phyloP scores from a whole-genome alignment of 2,329 filamentous ascomycete genomes.

The Cryphonectria nitschkei region DNA sequence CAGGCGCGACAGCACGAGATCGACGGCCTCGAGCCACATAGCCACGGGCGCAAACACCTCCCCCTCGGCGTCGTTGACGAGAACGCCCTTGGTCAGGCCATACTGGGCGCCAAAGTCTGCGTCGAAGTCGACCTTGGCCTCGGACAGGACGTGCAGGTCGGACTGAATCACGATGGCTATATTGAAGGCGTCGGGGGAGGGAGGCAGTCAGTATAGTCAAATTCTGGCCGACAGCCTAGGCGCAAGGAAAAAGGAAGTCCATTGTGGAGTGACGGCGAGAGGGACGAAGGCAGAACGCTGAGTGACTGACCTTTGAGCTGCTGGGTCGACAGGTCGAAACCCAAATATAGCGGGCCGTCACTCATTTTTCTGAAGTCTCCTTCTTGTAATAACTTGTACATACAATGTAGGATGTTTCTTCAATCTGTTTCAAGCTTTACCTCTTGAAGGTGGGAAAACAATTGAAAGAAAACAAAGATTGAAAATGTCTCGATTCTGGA shows the following conservation, averaged over 20 bases:
- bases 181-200: not conserved
- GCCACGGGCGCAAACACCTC: constrained; percentile 93
- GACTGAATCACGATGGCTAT: constrained; percentile 82
- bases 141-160: constrained; percentile 75
- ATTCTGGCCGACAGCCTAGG: not conserved
- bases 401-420: not conserved
- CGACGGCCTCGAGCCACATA: constrained; percentile 92
- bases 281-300: not conserved
- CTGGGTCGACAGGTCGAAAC: constrained; percentile 95
- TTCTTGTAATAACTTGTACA: not conserved
- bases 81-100: constrained; percentile 84
- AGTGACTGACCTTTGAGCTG: constrained; percentile 78
- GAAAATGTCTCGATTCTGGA: not conserved
- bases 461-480: not conserved
- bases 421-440: not conserved
- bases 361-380: constrained; percentile 19
- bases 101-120: constrained; percentile 75
- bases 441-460: not conserved
- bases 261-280: too few relatives aligned
- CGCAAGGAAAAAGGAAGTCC: not conserved
- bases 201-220: constrained; percentile 7
- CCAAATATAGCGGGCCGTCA: constrained; percentile 73
- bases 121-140: constrained; percentile 96
- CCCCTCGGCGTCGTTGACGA: constrained; percentile 77
- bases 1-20: constrained; percentile 79